Evolutionary conservation across 345 rosid species (phyloP), one percentile per base, ranked within the genome.

Genomic region (Barbarea vulgaris): DNA sequence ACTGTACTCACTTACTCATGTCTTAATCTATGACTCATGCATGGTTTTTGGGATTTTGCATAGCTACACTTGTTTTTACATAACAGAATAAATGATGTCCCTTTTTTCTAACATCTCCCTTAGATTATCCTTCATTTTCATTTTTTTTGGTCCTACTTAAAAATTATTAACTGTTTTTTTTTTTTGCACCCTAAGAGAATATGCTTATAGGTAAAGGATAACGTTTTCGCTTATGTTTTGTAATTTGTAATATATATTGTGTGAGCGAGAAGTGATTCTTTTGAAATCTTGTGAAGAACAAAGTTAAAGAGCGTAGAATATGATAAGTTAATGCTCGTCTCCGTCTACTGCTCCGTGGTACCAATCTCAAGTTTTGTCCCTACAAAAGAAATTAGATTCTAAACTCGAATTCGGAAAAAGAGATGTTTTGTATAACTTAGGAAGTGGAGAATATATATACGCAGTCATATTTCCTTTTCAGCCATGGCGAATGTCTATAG

Each of bases 261-360:
- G 64, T 12, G 22, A 11, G 31, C 9, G 3, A n/a, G 48, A 51
- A 60, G 69, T 67, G 54, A 51, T 60, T 51, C 48, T 41, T 28
- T 39, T 50, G 10, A 37, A 47, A 47, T 76, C 13, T 44, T 60
- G 30, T 42, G 37, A 52, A 51, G 74, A 75, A 60, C 41, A 75
- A 60, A 50, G 52, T 33, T 42, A 58, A 57, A 67, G 28, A 22
- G n/a, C 8, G 15, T 12, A 7, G 67, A 61, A 69, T 52, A 44
- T 76, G 80, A 76, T 76, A 76, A 69, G 80, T 62, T 69, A 62
- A 54, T 76, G 75, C 80, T 76, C 75, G 65, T 62, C 80, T 76
- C 66, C 47, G 31, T 77, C 74, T 10, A 51, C 27, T 52, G 22
- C 37, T 50, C 28, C 19, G 65, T 14, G 67, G 50, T 46, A 46